Base-by-base conservation (phyloP, 2,329 filamentous ascomycete genomes). In the Xylariaceae sp. region DNA sequence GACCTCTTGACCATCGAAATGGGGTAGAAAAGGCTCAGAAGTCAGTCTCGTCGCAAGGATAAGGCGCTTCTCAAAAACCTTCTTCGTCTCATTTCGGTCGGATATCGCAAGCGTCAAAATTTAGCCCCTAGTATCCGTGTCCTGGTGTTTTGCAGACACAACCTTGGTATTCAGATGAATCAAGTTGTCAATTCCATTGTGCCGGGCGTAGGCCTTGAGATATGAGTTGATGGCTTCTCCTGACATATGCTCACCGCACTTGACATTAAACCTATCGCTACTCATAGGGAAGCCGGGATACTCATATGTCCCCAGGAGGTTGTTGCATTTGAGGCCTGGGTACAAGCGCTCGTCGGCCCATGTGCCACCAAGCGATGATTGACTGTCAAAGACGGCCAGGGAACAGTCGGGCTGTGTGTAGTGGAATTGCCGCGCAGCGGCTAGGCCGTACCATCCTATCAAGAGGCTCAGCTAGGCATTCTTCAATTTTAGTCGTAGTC, bases 201-300 rank as follows among this genome's bases (percentile, higher is more conserved):
- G 72, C 56, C 82, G 73, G 1, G 81, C 80, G 61, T 82, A 88
- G 3, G 81, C 76, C 28, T 76, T 75, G 6, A 89, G 71, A 68
- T 90, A 90, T 2, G 73, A 65, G 64, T 86, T 79, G 49, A 88
- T 70, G 1, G 81, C 79, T 0, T 74, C 61, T 0, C 84, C 87
- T 0, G 85, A 81, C 45, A 90, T 83, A 68, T 89, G 85, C 48
- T 87, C 69, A 14, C 82, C 82, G 6, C 59, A 49, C 41, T 71
- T 75, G 34, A 82, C 77, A 21, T 71, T 75, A 55, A 79, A 79
- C 62, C 58, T 82, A 17, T 79, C 79, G 6, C 75, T 72, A 56
- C 81, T 78, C 85, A 93, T 88, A 16, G 88, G 87, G 58, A 90
- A 91, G 65, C 91, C 90, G 0, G 85, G 84, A 66, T 84, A 92